Base-by-base conservation (phyloP, 768 basidiomycete species). In the Pulveroboletus ravenelii region DNA sequence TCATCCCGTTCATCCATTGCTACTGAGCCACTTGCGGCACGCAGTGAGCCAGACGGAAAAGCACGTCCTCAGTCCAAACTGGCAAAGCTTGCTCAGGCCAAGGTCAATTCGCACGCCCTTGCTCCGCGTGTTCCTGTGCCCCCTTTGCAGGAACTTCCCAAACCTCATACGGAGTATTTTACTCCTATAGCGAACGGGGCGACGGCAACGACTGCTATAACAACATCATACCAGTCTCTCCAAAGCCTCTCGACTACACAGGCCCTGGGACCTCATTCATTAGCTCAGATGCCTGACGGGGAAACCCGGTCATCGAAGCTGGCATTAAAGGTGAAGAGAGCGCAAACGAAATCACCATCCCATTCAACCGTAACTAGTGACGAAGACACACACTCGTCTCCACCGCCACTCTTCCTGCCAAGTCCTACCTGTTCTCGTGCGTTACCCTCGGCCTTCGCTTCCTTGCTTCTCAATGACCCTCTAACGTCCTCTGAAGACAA, bases 171-270 rank as follows among this genome's bases (percentile, higher is more conserved):
- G 6, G 82, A 89, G 61, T 87, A 84, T 62, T 68, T 89, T 10
- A 85, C 79, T 14, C 88, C 89, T 2, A 87, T 85, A 40, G 85
- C 85, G n/a, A 90, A 90, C 60, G 87, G 88, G 0, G 70, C 85
- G 3, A 82, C 86, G n/a, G 88, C 81, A 12, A 90, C 88, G 0
- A 89, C 87, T 14, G 88, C 88, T 2, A 90, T 90, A 60, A 90
- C 88, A 0, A 89, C 88, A 2, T 82, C 84, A 0, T 89, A 88
- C 54, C 87, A 89, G 52, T 80, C 83, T 7, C 72, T 89, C 27
- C 78, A 78, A 61, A 83, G 79, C 56, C 72, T 89, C 8, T 81
- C 69, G 6, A 59, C 63, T 5, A 10, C 51, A 3, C 79, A 29
- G 72, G 34, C 46, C n/a, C 45, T 50, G 43, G 57, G 58, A 5